Evolutionary conservation across 768 basidiomycete genomes (phyloP).

Genomic region (Phanerochaete carnosa): DNA sequence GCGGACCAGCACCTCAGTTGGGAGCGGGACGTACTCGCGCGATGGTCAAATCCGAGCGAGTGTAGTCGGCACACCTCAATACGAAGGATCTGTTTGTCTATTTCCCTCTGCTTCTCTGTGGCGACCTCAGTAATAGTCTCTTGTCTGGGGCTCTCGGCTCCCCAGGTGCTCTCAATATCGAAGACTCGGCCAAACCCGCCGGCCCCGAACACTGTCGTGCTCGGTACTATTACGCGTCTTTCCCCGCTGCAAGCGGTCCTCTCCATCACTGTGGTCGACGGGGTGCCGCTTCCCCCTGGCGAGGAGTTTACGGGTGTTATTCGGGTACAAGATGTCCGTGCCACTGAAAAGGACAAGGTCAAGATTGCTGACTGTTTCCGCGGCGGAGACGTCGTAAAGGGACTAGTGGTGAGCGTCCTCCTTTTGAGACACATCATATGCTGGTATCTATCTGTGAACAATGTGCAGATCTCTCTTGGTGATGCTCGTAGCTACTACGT

Average conservation of each 20-base stretch:
- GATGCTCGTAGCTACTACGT: conserved; percentile 91
- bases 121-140: conserved; percentile 8
- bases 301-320: conserved; percentile 92
- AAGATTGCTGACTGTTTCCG: conserved; percentile 91
- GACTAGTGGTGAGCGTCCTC: conserved; percentile 62
- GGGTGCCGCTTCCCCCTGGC: conserved; percentile 72
- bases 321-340: conserved; percentile 82
- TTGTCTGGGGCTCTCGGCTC: conserved; percentile 12
- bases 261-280: conserved; percentile 85
- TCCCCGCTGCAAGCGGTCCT: conserved; percentile 82
- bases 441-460: not conserved
- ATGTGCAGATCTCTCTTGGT: conserved; percentile 77
- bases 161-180: conserved; percentile 58
- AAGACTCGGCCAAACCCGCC: conserved; percentile 74
- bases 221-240: conserved; percentile 80
- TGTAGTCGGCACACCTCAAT: conserved; percentile 59
- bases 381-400: conserved; percentile 87
- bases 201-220: conserved; percentile 66
- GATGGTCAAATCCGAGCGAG: conserved; percentile 67
- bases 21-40: conserved; percentile 67
- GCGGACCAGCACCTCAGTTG: conserved; percentile 51
- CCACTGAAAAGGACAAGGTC: conserved; percentile 87
- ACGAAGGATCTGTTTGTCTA: conserved; percentile 66
- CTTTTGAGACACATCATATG: not conserved
- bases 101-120: conserved; percentile 13